A percentile compares a stretch with the other conserved stretches of the same genome.
Conservation (phyloP, 306 rosid species). For the Fagus sylvatica region DNA sequence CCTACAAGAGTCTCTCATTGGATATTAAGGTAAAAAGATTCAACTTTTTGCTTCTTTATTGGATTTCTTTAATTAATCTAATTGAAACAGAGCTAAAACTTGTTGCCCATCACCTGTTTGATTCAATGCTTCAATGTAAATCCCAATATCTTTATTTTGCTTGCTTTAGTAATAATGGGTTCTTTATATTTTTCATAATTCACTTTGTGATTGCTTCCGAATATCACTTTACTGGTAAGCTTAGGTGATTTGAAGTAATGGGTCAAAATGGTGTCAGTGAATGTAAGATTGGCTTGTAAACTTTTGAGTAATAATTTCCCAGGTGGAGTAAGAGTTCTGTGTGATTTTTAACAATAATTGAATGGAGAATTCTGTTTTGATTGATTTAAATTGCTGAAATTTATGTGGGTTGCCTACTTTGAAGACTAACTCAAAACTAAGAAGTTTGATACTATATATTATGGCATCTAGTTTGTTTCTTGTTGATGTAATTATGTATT, state of each 20-base stretch:
- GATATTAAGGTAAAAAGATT: conserved; percentile 51
- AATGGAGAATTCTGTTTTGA: neutral
- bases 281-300: neutral
- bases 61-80: neutral
- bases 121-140: neutral
- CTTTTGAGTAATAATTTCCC: neutral
- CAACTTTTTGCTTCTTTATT: neutral
- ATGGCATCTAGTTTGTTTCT: neutral
- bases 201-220: neutral
- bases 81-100: neutral
- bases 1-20: conserved; percentile 45
- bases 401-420: neutral
- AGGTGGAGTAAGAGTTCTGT: neutral
- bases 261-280: neutral
- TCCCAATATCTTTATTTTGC: neutral
- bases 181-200: neutral
- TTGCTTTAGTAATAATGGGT: neutral
- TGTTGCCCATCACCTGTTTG: conserved; percentile 34
- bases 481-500: neutral
- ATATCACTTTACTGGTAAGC: neutral
- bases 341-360: neutral
- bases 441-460: neutral
- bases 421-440: neutral
- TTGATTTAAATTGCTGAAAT: neutral
- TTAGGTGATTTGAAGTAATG: conserved; percentile 6